A percentile compares a stretch with the other conserved stretches of the same genome.
Conservation (phyloP, 1,284 basidiomycete species). For the Marasmius sp. region DNA sequence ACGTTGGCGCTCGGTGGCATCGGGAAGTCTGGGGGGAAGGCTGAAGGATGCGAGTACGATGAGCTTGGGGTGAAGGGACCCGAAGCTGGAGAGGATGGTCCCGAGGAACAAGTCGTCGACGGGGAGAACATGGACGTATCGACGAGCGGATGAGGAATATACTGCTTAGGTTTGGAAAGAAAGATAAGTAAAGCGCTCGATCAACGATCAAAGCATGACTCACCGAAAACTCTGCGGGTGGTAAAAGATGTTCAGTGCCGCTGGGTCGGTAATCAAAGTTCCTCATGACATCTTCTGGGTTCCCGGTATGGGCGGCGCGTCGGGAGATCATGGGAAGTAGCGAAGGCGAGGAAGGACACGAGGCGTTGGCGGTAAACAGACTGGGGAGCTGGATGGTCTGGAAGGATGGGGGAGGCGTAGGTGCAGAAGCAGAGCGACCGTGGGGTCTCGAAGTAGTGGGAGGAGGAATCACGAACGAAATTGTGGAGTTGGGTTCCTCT, state of each 20-base stretch:
- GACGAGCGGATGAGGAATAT: conserved; percentile 7
- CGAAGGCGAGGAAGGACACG: conserved; percentile 65
- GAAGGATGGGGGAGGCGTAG: conserved; percentile 52
- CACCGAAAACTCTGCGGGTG: conserved; percentile 35
- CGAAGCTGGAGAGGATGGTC: conserved; percentile 31
- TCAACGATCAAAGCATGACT: conserved; percentile 1
- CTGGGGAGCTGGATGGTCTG: conserved; percentile 66
- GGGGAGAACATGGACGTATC: conserved; percentile 17
- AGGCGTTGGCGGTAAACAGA: conserved; percentile 55
- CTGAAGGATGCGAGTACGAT: conserved; percentile 16
- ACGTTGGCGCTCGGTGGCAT: conserved; percentile 7
- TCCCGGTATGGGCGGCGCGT: conserved; percentile 48
- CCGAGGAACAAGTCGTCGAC: conserved; percentile 25
- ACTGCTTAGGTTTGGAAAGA: background rate
- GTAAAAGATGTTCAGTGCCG: conserved; percentile 27
- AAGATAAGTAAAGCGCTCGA: conserved; percentile 7
- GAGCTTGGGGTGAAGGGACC: conserved; percentile 37
- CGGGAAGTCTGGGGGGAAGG: conserved; percentile 19
- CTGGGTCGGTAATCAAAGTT: conserved; percentile 48
- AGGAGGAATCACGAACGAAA: conserved; percentile 55
- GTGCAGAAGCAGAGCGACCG: conserved; percentile 52
- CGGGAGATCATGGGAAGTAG: conserved; percentile 57
- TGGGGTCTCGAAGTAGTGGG: conserved; percentile 31
- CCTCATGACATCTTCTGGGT: conserved; percentile 42
- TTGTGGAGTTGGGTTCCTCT: conserved; percentile 43